Percentiles rank a stretch among this genome's conserved stretches.
phyloP scores from a whole-genome alignment of 1,139 yeast genomes.

The Pichia kudriavzevii region DNA sequence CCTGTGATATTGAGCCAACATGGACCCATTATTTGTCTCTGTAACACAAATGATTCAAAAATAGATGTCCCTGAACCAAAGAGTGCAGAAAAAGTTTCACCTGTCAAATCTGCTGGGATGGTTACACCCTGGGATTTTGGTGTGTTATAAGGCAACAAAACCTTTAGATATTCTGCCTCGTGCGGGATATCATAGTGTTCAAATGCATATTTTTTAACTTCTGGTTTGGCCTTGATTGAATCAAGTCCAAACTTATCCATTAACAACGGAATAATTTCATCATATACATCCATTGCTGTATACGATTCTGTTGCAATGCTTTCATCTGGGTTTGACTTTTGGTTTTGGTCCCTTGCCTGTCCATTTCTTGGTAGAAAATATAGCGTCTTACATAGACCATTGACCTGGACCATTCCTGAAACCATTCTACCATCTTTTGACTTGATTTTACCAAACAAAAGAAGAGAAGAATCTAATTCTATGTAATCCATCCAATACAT shows the following conservation, averaged over 20 bases:
- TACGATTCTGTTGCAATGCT: constrained; percentile 25
- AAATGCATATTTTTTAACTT: constrained; percentile 76
- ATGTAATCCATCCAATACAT: constrained; percentile 90
- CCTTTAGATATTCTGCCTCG: constrained; percentile 74
- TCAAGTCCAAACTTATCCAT: constrained; percentile 57
- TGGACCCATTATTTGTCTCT: constrained; percentile 90
- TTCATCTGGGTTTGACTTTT: neutral
- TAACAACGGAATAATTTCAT: constrained; percentile 63
- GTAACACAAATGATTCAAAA: constrained; percentile 81
- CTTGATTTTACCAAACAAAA: constrained; percentile 77
- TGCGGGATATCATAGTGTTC: constrained; percentile 75
- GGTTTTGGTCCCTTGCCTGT: constrained; percentile 19
- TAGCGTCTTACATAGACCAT: constrained; percentile 63
- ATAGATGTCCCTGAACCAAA: constrained; percentile 72
- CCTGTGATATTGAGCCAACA: constrained; percentile 80
- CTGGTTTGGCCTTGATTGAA: constrained; percentile 62
- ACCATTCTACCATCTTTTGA: constrained; percentile 53
- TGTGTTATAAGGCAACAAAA: constrained; percentile 64
- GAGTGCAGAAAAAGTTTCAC: constrained; percentile 70
- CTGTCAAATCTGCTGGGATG: constrained; percentile 59
- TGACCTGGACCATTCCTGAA: constrained; percentile 74
- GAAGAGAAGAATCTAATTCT: constrained; percentile 62
- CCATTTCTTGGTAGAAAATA: constrained; percentile 67
- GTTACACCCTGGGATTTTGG: constrained; percentile 41
- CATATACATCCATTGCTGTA: constrained; percentile 61